Conservation (phyloP, 2,329 filamentous ascomycete genomes). For the Fusarium tricinctum region DNA sequence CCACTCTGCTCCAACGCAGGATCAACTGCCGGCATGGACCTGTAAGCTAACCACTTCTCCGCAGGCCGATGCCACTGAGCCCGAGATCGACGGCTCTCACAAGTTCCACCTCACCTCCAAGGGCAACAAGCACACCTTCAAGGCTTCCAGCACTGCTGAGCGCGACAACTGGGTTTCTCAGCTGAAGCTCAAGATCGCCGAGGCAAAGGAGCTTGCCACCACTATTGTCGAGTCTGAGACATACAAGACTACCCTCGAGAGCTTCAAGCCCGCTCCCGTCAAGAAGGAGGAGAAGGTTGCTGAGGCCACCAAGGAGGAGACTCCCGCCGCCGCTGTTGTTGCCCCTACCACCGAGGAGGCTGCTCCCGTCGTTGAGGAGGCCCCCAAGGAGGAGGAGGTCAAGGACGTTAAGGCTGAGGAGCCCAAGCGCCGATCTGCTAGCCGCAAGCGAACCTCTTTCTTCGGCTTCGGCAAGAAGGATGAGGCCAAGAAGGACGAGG, state of each 20-base stretch:
- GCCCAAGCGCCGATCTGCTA: slow-evolving; percentile 73
- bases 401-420: slow-evolving; percentile 68
- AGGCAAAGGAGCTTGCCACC: slow-evolving; percentile 85
- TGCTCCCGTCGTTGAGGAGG: slow-evolving; percentile 51
- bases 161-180: slow-evolving; percentile 94
- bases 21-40: slow-evolving; percentile 40
- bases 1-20: slow-evolving; percentile 32
- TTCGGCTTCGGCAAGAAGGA: slow-evolving; percentile 73
- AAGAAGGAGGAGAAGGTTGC: slow-evolving; percentile 61
- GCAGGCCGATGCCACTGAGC: slow-evolving; percentile 74
- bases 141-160: slow-evolving; percentile 80
- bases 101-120: slow-evolving; percentile 90
- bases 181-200: slow-evolving; percentile 83
- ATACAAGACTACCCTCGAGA: slow-evolving; percentile 89
- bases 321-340: slow-evolving; percentile 50
- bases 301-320: slow-evolving; percentile 54
- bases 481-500: slow-evolving; percentile 60
- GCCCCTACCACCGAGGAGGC: slow-evolving; percentile 48
- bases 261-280: slow-evolving; percentile 66
- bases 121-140: slow-evolving; percentile 94
- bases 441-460: slow-evolving; percentile 75
- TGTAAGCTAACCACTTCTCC: slow-evolving; percentile 24
- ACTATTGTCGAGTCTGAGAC: slow-evolving; percentile 82
- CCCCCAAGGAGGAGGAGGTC: slow-evolving; percentile 54
- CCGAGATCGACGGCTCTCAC: slow-evolving; percentile 79